A percentile compares a stretch with the other conserved stretches of the same genome.
Conservation (phyloP, 257 asterid species). For the Nemophila menziesii region DNA sequence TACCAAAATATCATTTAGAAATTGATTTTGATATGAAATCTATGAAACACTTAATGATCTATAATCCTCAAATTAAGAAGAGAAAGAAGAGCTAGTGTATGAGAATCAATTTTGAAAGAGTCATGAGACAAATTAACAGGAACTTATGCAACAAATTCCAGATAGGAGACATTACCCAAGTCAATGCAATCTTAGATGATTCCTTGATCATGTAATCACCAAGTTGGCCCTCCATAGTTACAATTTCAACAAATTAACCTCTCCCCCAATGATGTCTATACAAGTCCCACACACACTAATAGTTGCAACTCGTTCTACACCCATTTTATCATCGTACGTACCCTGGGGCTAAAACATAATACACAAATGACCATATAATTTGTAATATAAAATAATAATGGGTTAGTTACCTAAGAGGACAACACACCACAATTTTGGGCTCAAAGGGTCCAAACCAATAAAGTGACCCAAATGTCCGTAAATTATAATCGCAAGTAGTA, state of each 20-base stretch:
- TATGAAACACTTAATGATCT: too few species aligned
- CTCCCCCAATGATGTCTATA: slow-evolving; percentile 94
- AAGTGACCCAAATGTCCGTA: too few species aligned
- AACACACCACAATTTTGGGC: too few species aligned
- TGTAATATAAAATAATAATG: neutral
- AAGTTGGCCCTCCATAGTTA: slow-evolving; percentile 88
- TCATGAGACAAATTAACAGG: too few species aligned
- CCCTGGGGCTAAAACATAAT: slow-evolving; percentile 60
- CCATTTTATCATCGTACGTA: slow-evolving; percentile 80
- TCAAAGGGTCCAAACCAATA: too few species aligned
- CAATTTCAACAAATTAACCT: slow-evolving; percentile 95
- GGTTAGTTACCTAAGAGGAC: too few species aligned
- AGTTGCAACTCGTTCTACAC: slow-evolving; percentile 78
- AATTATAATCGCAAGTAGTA: too few species aligned
- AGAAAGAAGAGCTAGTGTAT: neutral
- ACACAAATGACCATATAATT: neutral
- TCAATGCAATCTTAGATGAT: slow-evolving; percentile 96
- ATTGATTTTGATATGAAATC: too few species aligned
- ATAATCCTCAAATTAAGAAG: too few species aligned
- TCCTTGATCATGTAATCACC: slow-evolving; percentile 97
- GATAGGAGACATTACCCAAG: too few species aligned
- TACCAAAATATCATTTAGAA: slow-evolving; percentile 4
- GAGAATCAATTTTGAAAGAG: too few species aligned
- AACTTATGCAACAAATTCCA: too few species aligned
- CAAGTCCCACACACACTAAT: slow-evolving; percentile 93